Conservation (phyloP, 2,329 filamentous ascomycete genomes). For the Pseudogymnoascus sp. region DNA sequence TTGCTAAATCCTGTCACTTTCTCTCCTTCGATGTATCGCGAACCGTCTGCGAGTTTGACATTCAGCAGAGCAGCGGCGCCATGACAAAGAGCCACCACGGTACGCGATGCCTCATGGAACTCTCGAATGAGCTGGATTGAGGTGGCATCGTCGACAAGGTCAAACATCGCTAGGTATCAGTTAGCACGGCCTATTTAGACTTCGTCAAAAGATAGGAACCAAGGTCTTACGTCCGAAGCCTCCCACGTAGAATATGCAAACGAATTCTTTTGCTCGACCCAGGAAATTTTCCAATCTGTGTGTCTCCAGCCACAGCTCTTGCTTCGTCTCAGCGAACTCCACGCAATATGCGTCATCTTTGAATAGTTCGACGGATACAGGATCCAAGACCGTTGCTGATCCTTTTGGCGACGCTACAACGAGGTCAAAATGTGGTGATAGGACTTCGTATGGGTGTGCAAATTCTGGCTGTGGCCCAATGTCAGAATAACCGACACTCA, state of each 20-base stretch:
- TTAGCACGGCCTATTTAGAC: neutral
- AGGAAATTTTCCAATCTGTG: slow-evolving; percentile 39
- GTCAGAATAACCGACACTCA: neutral
- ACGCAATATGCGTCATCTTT: slow-evolving; percentile 31
- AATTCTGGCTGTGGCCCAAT: slow-evolving; percentile 36
- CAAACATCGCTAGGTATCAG: slow-evolving; percentile 47
- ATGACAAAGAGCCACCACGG: slow-evolving; percentile 61
- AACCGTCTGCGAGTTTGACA: slow-evolving; percentile 43
- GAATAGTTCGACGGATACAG: slow-evolving; percentile 33
- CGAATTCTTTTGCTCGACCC: slow-evolving; percentile 41
- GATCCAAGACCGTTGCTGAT: slow-evolving; percentile 38
- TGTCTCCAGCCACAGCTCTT: slow-evolving; percentile 44
- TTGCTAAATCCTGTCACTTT: slow-evolving; percentile 53
- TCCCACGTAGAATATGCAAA: slow-evolving; percentile 50
- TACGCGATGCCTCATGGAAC: slow-evolving; percentile 53
- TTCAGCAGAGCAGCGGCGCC: slow-evolving; percentile 55
- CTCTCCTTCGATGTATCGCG: slow-evolving; percentile 46
- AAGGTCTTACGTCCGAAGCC: slow-evolving; percentile 44
- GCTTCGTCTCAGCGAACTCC: slow-evolving; percentile 38
- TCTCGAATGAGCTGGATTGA: slow-evolving; percentile 53
- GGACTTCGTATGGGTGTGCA: slow-evolving; percentile 37
- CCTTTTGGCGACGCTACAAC: slow-evolving; percentile 38
- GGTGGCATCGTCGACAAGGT: slow-evolving; percentile 49
- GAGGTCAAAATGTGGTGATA: slow-evolving; percentile 33
- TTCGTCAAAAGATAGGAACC: neutral